A percentile compares a stretch with the other conserved stretches of the same genome.
Conservation (phyloP, 2,329 filamentous ascomycete genomes). For the Chaetomiaceae sp. region DNA sequence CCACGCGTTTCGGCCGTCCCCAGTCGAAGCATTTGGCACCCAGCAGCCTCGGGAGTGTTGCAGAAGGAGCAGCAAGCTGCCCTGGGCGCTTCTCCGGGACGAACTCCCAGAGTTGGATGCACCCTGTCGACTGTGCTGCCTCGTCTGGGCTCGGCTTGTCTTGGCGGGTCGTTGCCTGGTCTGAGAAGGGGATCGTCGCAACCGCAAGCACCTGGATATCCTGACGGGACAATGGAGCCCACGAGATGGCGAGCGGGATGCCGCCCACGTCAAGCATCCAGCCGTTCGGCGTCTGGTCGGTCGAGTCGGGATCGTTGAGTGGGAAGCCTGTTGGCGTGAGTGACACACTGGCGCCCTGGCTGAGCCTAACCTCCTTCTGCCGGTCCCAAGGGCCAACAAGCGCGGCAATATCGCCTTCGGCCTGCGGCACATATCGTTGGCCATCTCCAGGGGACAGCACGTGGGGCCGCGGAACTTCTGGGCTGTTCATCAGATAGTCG, state of each 20-base stretch:
- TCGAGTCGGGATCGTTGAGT: slow-evolving; percentile 8
- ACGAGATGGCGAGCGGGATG: slow-evolving; percentile 49
- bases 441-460: slow-evolving; percentile 18
- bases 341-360: slow-evolving; percentile 18
- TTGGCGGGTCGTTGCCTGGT: slow-evolving; percentile 36
- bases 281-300: slow-evolving; percentile 31
- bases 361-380: slow-evolving; percentile 26
- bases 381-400: slow-evolving; percentile 28
- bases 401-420: slow-evolving; percentile 23
- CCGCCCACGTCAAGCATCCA: slow-evolving; percentile 55
- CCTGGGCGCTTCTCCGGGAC: slow-evolving; percentile 29
- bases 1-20: slow-evolving; percentile 47
- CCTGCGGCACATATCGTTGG: slow-evolving; percentile 18
- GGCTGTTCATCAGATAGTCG: slow-evolving; percentile 14
- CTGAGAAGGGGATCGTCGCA: slow-evolving; percentile 46
- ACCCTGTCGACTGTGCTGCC: slow-evolving; percentile 37
- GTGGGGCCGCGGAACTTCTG: slow-evolving; percentile 22
- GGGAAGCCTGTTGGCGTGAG: slow-evolving; percentile 20
- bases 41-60: slow-evolving; percentile 35
- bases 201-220: slow-evolving; percentile 48
- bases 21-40: slow-evolving; percentile 46
- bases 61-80: slow-evolving; percentile 35
- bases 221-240: slow-evolving; percentile 41
- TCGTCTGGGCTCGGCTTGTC: slow-evolving; percentile 32
- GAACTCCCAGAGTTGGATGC: slow-evolving; percentile 52